Conservation (phyloP, 2,329 filamentous ascomycete species). For the Rhexocercosporidium sp. region DNA sequence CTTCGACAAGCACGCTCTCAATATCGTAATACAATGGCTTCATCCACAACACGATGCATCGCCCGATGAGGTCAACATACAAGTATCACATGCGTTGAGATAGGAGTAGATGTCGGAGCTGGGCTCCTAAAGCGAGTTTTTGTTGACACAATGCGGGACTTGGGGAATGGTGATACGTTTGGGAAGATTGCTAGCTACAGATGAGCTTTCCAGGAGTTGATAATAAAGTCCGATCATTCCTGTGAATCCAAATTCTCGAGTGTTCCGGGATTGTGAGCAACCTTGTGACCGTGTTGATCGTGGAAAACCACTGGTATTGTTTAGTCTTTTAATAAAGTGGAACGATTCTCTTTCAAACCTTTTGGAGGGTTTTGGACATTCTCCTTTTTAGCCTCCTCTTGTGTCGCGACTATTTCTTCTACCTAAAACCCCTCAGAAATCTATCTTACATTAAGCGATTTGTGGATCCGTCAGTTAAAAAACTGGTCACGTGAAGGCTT, state of each 20-base stretch:
- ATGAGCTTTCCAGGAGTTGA: not conserved
- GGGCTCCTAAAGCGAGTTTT: not conserved
- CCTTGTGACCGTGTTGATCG: conserved; percentile 47
- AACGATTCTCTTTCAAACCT: conserved; percentile 27
- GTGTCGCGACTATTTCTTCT: conserved; percentile 45
- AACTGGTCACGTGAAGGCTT: too few relatives aligned
- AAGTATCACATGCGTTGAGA: not conserved
- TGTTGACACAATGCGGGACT: not conserved
- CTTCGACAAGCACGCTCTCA: too few relatives aligned
- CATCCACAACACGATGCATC: not conserved
- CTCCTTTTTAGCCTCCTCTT: conserved; percentile 44
- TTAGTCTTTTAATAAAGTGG: not conserved
- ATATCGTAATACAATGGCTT: not conserved
- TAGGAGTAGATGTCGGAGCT: not conserved
- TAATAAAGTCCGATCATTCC: not conserved
- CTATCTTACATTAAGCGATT: too few relatives aligned
- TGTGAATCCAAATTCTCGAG: conserved; percentile 39
- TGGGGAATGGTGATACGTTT: not conserved
- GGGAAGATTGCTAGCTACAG: not conserved
- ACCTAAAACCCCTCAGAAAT: conserved; percentile 23
- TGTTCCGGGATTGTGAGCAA: conserved; percentile 47
- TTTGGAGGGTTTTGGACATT: conserved; percentile 50
- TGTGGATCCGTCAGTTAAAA: too few relatives aligned
- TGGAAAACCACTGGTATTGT: conserved; percentile 44
- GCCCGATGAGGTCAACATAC: not conserved